Evolutionary conservation across 1,139 yeast genomes (phyloP).

Genomic region (Lodderomyces margitis): DNA sequence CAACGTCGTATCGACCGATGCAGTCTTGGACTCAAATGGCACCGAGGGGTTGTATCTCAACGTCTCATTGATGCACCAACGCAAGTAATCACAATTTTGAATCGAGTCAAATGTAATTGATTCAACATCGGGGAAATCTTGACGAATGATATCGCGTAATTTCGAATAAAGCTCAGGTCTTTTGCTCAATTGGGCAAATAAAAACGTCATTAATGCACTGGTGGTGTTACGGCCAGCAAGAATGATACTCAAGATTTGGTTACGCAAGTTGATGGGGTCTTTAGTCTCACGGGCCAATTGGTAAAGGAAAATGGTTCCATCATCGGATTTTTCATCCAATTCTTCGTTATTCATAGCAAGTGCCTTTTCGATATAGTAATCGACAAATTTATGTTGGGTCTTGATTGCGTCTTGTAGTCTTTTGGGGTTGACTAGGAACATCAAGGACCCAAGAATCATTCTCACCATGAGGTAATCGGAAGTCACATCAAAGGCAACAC

Average conservation of each 20-base stretch:
- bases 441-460: conserved; percentile 25
- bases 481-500: conserved; percentile 17
- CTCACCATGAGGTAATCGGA: conserved; percentile 26
- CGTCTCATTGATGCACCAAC: conserved; percentile 47
- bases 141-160: conserved; percentile 21
- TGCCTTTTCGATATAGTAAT: conserved; percentile 27
- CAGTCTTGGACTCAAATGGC: conserved; percentile 47
- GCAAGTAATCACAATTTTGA: conserved; percentile 43
- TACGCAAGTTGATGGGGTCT: conserved; percentile 25
- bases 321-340: conserved; percentile 20
- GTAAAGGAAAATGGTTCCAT: conserved; percentile 24
- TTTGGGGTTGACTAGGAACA: conserved; percentile 22
- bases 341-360: conserved; percentile 22
- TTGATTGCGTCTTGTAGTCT: conserved; percentile 19
- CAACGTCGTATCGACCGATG: conserved; percentile 39
- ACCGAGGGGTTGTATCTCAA: conserved; percentile 55
- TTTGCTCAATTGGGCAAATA: conserved; percentile 25
- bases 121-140: conserved; percentile 22
- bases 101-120: conserved; percentile 46
- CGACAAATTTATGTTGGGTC: conserved; percentile 27
- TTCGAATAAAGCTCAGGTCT: conserved; percentile 23
- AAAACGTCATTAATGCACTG: conserved; percentile 28
- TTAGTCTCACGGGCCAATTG: conserved; percentile 29
- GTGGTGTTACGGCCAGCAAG: conserved; percentile 36
- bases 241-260: conserved; percentile 30